These are phyloP conservation scores for Backusella morwellensis DNA, from an alignment of 192 early-diverging fungal genomes.

Conservation along the genomic window DNA sequence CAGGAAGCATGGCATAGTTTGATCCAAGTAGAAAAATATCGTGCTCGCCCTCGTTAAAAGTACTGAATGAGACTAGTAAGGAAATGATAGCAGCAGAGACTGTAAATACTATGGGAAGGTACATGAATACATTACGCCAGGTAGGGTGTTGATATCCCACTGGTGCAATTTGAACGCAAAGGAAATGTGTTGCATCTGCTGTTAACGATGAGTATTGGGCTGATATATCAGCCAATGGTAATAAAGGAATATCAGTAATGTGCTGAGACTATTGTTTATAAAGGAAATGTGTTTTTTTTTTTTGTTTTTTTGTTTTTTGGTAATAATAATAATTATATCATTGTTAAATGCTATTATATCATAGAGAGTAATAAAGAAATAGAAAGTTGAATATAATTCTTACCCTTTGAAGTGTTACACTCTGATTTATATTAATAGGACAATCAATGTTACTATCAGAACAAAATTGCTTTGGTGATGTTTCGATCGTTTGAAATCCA, in stretches of 20 bases:
- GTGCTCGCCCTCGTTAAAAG: conserved; percentile 3
- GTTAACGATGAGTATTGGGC: conserved; percentile 8
- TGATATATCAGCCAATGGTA: conserved; percentile 31
- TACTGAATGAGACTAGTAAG: conserved; percentile 15
- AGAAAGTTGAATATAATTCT: neutral
- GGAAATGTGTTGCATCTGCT: neutral
- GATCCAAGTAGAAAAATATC: conserved; percentile 29
- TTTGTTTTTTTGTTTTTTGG: neutral
- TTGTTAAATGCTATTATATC: neutral
- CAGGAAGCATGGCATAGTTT: conserved; percentile 32
- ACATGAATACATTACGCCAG: conserved; percentile 27
- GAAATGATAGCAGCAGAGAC: conserved; percentile 24
- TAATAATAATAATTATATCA: neutral
- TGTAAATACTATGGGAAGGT: conserved; percentile 19
- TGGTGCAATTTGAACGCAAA: conserved; percentile 26
- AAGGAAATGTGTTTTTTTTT: neutral
- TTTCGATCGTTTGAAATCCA: conserved; percentile 11
- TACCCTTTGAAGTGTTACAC: conserved; percentile 7
- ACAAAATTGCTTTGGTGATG: neutral
- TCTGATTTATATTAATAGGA: neutral
- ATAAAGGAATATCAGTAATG: conserved; percentile 6
- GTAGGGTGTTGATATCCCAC: conserved; percentile 33
- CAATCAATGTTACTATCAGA: neutral
- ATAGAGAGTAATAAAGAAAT: neutral
- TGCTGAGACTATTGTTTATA: neutral